These are phyloP conservation scores for Pseudogymnoascus sp. DNA, from an alignment of 2,329 filamentous ascomycete species.

Conservation along the genomic window DNA sequence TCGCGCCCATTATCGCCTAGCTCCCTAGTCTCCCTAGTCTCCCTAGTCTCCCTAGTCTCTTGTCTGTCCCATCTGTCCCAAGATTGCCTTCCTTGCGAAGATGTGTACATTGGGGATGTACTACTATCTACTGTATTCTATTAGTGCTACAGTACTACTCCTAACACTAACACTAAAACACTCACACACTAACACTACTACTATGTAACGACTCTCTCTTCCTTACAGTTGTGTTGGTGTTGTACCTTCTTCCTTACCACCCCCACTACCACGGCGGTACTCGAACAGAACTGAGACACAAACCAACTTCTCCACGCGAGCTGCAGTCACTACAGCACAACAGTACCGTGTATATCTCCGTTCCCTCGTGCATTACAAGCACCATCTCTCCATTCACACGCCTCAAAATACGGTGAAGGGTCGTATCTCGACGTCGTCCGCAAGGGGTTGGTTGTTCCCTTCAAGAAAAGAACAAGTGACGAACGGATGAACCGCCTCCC, in stretches of 20 bases:
- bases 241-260: no score
- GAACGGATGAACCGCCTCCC: background rate
- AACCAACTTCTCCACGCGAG: background rate
- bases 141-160: background rate
- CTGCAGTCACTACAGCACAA: background rate
- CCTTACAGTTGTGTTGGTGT: no score
- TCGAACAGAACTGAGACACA: background rate
- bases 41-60: background rate
- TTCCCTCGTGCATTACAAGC: no score
- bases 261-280: background rate
- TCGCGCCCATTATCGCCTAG: background rate
- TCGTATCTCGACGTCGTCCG: no score
- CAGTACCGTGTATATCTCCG: background rate
- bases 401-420: background rate
- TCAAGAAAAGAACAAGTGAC: background rate
- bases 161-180: background rate
- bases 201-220: no score
- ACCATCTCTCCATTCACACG: background rate
- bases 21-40: background rate
- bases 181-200: background rate
- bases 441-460: background rate
- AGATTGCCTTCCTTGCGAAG: conserved; percentile 1
- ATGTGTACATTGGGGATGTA: background rate
- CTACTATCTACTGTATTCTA: background rate
- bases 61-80: background rate